Percentiles rank a stretch among this genome's conserved stretches.
Evolutionary conservation across 306 rosid species (phyloP).

Genomic region (Fragaria vesca): DNA sequence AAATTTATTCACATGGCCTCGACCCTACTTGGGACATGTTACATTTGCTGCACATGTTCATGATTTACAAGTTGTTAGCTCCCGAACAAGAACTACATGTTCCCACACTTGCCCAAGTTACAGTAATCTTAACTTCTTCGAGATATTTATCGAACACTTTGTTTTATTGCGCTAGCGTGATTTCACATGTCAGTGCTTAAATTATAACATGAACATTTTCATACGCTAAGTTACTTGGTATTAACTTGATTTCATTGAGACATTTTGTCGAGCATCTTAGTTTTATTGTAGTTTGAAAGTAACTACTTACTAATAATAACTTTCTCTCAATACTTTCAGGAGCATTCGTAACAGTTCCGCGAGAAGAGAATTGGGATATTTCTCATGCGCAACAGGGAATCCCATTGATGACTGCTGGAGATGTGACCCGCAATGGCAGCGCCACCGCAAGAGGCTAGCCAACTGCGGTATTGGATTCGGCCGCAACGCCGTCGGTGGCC

Average conservation of each 20-base stretch:
- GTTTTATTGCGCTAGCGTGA: not conserved
- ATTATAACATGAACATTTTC: not conserved
- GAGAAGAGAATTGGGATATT: constrained; percentile 69
- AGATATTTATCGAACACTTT: not conserved
- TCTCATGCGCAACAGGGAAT: constrained; percentile 88
- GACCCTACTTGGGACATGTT: not conserved
- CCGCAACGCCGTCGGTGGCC: constrained; percentile 85
- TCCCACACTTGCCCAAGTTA: not conserved
- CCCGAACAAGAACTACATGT: not conserved
- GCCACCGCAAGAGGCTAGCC: constrained; percentile 64
- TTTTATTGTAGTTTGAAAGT: not conserved
- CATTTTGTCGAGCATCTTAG: not conserved
- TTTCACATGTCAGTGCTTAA: too few relatives aligned
- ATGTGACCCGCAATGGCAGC: constrained; percentile 74
- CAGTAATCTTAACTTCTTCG: not conserved
- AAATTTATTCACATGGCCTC: constrained; percentile 21
- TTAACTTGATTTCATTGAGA: not conserved
- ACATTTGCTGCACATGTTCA: constrained; percentile 18
- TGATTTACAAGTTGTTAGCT: not conserved
- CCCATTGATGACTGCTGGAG: constrained; percentile 99
- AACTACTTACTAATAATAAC: too few relatives aligned
- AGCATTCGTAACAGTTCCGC: constrained; percentile 58
- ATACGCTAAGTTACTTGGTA: not conserved
- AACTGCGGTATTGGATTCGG: constrained; percentile 88
- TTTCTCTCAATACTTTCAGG: constrained; percentile 34